Evolutionary conservation across 2,329 filamentous ascomycete species (phyloP), one percentile per base, ranked within the genome.

Genomic region (Fusarium sp.): DNA sequence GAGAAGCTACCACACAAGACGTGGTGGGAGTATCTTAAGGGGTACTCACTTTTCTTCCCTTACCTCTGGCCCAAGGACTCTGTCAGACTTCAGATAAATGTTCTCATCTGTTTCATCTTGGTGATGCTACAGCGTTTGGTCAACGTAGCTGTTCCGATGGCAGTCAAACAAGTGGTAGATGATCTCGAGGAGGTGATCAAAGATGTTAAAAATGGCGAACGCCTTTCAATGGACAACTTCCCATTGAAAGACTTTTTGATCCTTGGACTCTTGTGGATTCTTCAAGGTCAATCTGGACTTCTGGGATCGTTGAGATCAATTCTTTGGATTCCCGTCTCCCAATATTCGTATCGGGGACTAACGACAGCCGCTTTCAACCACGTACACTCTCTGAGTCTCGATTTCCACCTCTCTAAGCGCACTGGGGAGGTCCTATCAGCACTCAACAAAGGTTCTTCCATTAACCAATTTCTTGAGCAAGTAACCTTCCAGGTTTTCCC

Each of bases 281-380:
- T 98, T 22, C 96, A 98, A 82, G 96, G 96, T 5, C 92, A 90
- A 59, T 96, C 96, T 68, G 96, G 96, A 26, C 85, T 98, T 52
- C 88, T 99, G 39, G 95, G 95, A 13, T 96, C 94, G 4, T 78
- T 93, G 39, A 90, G 96, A 73, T 93, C 94, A 28, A 90, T 94
- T 41, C 86, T 99, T 39, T 99, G 96, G 96, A 96, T 99, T 57
- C 96, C 96, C 0, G 95, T 99, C 65, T 94, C 95, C 41, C 96
- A 99, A 82, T 98, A 98, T 82, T 98, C 96, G 1, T 99, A 98
- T 83, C 92, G 94, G 79, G 94, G 96, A 73, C 88, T 99, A 66
- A 98, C 95, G 11, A 96, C 96, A 5, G 95, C 96, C 22, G 94
- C 96, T 17, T 99, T 99, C 80, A 96, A 98, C 84, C 96, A 99